Evolutionary conservation across 352 stramenopile species (phyloP), one percentile per base, ranked within the genome.

Genomic region (Phytophthora syringae): DNA sequence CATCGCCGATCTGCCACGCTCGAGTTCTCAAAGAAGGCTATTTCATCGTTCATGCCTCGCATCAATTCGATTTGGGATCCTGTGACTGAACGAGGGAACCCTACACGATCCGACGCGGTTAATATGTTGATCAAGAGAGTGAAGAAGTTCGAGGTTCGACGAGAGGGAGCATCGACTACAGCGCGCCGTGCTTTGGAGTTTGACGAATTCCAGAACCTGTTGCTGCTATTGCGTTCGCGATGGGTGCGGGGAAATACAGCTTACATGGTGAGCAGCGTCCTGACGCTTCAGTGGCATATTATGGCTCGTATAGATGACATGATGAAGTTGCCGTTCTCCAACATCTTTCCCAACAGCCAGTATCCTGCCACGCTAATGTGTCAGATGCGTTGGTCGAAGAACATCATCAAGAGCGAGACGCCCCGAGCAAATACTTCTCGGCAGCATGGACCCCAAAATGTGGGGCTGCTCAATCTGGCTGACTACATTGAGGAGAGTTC

Each of bases 401-500:
- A 90, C 74, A 91, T 91, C 45, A n/a, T 79, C 70, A 70, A n/a
- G 70, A 70, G 36, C 32, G 53, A 18, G 65, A 74, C n/a, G 48
- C 59, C 54, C 59, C 12, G 66, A 70, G n/a, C 59, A 74, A 21
- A 74, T 70, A 32, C 30, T 74, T 10, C 21, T 65, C 9, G 53
- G 59, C n/a, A 65, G 59, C 21, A 58, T 60, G 52, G 65, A 70
- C 36, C 65, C 65, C 9, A 28, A 18, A 25, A 57, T 65, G 40
- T 64, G 65, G 27, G 34, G 22, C 21, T 71, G 48, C 57, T 65
- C 15, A 67, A 70, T n/a, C 44, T 66, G 4, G 53, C 59, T 2
- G n/a, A 66, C 15, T 42, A 66, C 21, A 61, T 70, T 25, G 53
- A 74, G 47, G 7, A 36, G 7, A 37, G 16, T 5, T 12, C 37